Evolutionary conservation across 1,284 basidiomycete genomes (phyloP).

Genomic region (Tausonia pullulans): DNA sequence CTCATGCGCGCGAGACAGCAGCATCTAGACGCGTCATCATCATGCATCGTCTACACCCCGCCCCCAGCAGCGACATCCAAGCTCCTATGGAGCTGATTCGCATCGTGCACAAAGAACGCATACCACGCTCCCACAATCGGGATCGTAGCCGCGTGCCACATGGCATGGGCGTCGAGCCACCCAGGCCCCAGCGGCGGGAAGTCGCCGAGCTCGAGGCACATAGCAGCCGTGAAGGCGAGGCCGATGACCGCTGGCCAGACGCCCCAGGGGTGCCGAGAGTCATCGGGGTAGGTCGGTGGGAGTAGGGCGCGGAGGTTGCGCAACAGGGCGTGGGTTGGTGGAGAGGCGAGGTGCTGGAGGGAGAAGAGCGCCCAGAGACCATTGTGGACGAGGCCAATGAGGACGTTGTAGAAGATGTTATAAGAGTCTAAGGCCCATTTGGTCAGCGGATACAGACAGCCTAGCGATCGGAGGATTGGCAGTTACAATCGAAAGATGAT

Average conservation of each 20-base stretch:
- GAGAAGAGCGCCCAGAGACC: constrained; percentile 62
- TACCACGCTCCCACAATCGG: constrained; percentile 78
- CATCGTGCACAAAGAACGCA: constrained; percentile 58
- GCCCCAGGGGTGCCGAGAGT: constrained; percentile 40
- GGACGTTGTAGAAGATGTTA: constrained; percentile 79
- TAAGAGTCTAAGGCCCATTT: constrained; percentile 65
- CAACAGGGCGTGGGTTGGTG: constrained; percentile 20
- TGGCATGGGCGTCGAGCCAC: constrained; percentile 79
- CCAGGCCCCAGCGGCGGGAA: constrained; percentile 63
- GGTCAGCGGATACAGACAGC: background rate
- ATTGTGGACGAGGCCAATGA: constrained; percentile 58
- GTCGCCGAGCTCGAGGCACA: constrained; percentile 78
- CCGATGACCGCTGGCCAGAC: constrained; percentile 52
- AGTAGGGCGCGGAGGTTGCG: constrained; percentile 26
- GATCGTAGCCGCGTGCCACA: constrained; percentile 87
- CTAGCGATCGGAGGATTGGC: constrained; percentile 48
- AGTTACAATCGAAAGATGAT: constrained; percentile 16
- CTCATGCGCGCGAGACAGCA: no score
- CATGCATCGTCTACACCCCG: no score
- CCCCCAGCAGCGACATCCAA: no score
- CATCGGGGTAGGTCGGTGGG: constrained; percentile 26
- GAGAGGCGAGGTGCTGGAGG: constrained; percentile 36
- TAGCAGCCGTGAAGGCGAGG: constrained; percentile 60
- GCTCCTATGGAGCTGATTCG: constrained; percentile 22
- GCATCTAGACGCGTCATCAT: no score